These are phyloP conservation scores for Hortiboletus campestris DNA, from an alignment of 768 basidiomycete genomes.

Conservation along the genomic window DNA sequence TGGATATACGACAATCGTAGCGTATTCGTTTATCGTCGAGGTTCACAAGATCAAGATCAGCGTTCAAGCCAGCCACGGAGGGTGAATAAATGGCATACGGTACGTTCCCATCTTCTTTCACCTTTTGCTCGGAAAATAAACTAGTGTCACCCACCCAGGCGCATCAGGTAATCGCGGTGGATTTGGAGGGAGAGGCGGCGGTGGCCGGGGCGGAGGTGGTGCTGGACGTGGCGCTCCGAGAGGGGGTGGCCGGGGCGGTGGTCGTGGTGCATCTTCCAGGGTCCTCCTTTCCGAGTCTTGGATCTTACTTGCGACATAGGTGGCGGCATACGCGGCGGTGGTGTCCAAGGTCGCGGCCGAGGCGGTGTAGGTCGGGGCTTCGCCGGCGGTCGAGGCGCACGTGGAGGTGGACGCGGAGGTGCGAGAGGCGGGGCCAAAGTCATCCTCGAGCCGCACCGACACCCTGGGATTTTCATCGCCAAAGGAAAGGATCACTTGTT, in stretches of 20 bases:
- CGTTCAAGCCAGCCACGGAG: constrained; percentile 13
- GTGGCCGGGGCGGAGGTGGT: constrained; percentile 39
- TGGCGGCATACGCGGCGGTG: constrained; percentile 18
- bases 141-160: constrained; percentile 33
- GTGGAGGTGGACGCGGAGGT: constrained; percentile 59
- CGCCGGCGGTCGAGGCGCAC: constrained; percentile 47
- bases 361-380: constrained; percentile 40
- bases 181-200: constrained; percentile 47
- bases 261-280: constrained; percentile 31
- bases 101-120: constrained; percentile 3
- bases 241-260: constrained; percentile 43
- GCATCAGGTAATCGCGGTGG: constrained; percentile 76
- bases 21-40: not conserved
- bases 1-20: not conserved
- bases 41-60: constrained; percentile 14
- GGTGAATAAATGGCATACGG: constrained; percentile 36
- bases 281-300: not conserved
- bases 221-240: constrained; percentile 38
- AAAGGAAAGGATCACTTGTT: constrained; percentile 96
- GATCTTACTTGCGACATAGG: constrained; percentile 7
- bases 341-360: constrained; percentile 32
- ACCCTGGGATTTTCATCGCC: constrained; percentile 93
- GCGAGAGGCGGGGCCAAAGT: constrained; percentile 82
- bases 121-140: not conserved
- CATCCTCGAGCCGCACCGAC: constrained; percentile 92